Evolutionary conservation across 2,329 filamentous ascomycete genomes (phyloP).

Genomic region (Epichloe gansuensis): DNA sequence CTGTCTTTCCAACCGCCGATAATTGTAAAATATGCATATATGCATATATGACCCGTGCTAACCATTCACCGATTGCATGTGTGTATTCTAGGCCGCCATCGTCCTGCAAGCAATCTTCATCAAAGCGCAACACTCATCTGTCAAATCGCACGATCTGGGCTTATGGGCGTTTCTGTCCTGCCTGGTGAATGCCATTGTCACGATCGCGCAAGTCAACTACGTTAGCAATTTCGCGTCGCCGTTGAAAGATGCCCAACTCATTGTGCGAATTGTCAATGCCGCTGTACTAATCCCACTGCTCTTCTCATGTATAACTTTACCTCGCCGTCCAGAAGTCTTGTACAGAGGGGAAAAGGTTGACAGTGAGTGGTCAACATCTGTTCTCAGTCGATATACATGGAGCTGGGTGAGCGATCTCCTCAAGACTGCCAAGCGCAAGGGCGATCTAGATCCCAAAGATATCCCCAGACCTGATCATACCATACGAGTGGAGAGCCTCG

Average conservation of each 20-base stretch:
- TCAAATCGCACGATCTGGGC: constrained; percentile 41
- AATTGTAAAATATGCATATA: background rate
- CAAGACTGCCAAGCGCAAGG: constrained; percentile 40
- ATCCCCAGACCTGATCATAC: constrained; percentile 48
- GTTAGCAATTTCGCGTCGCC: constrained; percentile 19
- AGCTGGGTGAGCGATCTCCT: constrained; percentile 50
- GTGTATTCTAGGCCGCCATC: constrained; percentile 31
- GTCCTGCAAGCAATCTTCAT: constrained; percentile 39
- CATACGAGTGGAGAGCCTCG: constrained; percentile 38
- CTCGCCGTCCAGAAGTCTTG: constrained; percentile 56
- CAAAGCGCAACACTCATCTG: constrained; percentile 35
- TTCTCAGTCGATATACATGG: constrained; percentile 52
- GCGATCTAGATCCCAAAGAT: constrained; percentile 48
- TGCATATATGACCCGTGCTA: background rate
- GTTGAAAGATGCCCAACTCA: constrained; percentile 30
- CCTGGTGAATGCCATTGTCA: constrained; percentile 29
- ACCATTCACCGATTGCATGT: background rate
- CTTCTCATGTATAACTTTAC: constrained; percentile 41
- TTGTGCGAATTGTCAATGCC: constrained; percentile 34
- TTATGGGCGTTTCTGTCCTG: constrained; percentile 37
- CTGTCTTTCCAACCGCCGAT: background rate
- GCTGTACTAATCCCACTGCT: constrained; percentile 31
- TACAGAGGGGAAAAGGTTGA: constrained; percentile 49
- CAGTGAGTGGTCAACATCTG: constrained; percentile 46
- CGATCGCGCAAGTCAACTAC: constrained; percentile 32